Base-by-base conservation (phyloP, 495 filamentous ascomycete species). In the Hypoxylon lenormandii region DNA sequence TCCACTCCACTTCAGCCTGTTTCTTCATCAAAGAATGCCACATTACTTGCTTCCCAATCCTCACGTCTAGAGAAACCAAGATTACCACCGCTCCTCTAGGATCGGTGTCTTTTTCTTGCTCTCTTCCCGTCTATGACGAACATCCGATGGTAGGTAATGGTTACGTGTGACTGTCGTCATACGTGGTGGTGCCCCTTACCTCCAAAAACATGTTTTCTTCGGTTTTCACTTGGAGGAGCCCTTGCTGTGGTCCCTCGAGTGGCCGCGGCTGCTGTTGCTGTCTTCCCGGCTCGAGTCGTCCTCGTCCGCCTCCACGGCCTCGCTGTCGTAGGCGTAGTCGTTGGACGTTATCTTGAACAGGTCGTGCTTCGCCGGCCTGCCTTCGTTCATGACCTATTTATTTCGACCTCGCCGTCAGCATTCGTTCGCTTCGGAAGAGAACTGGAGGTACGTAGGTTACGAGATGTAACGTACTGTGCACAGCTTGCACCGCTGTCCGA, bases 401-500 rank as follows among this genome's bases (percentile, higher is more conserved):
- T 43, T 48, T 48, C 15, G 13, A 10, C n/a, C n/a, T n/a, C n/a
- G 33, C 57, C 4, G 23, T 60, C n/a, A 53, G 8, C 22, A 46
- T 13, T 19, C 10, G 11, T 6, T 33, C 1, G 1, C 7, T 37
- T 2, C 40, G 15, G 26, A 56, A 54, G 45, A 19, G 18, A 53
- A 19, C 18, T 28, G 10, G 22, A 18, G 19, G 26, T 21, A n/a
- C 2, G 1, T 49, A 38, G 36, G 36, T 21, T 15, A n/a, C n/a
- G 16, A 16, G 16, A 21, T 22, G 30, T 33, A 38, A 77, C 76
- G 37, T 72, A 83, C 82, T 19, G 72, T 64, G 53, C 82, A 84
- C 13, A 79, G 64, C 66, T 77, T 76, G 63, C 82, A 84, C 21
- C 79, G 68, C 15, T 82, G 76, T 8, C 81, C 82, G 42, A 84